Evolutionary conservation across 2,329 filamentous ascomycete genomes (phyloP).

Genomic region (Colletotrichum destructivum): DNA sequence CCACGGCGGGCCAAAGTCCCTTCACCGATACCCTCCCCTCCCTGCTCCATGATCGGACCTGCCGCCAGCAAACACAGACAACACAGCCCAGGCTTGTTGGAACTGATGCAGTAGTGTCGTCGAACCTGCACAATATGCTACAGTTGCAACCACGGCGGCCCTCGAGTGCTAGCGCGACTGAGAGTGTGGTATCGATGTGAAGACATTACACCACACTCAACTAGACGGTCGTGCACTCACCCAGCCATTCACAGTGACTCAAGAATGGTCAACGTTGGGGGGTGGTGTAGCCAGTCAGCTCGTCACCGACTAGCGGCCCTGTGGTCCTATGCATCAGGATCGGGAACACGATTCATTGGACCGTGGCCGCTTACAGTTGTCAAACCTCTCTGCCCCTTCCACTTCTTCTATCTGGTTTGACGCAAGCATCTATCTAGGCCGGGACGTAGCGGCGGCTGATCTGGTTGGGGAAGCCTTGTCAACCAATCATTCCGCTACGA

Average conservation of each 20-base stretch:
- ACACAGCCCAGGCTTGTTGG: not conserved
- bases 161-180: not conserved
- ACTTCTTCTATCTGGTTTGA: conserved; percentile 23
- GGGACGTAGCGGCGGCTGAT: not conserved
- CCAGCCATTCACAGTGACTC: conserved; percentile 39
- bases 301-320: conserved; percentile 12
- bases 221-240: conserved; percentile 27
- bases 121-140: conserved; percentile 11
- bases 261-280: too few relatives aligned
- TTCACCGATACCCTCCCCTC: not conserved
- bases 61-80: conserved; percentile 20
- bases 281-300: not conserved
- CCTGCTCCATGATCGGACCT: conserved; percentile 12
- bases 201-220: not conserved
- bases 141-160: conserved; percentile 2
- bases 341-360: conserved; percentile 18
- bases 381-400: not conserved
- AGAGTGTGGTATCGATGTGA: conserved; percentile 10
- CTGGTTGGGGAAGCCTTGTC: not conserved
- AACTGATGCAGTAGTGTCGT: not conserved
- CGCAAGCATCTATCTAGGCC: conserved; percentile 28
- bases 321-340: conserved; percentile 7
- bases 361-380: conserved; percentile 7
- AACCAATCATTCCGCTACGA: conserved; percentile 17
- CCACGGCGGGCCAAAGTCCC: conserved; percentile 13